Conservation (phyloP, 2,329 filamentous ascomycete species). For the Cladosporium phlei region DNA sequence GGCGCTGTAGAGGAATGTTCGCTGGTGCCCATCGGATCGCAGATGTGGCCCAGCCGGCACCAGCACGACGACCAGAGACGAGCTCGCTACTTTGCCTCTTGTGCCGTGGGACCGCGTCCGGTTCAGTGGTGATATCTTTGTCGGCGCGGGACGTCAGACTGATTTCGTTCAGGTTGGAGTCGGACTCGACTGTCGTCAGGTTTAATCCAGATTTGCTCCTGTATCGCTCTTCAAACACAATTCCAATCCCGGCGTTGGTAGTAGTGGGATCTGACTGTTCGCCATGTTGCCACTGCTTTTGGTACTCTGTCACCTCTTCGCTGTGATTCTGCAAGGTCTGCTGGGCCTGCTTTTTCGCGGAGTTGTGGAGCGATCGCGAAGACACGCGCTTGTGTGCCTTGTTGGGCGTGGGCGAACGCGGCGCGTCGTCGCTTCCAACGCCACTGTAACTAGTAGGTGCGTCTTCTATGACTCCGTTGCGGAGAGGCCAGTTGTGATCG, state of each 20-base stretch:
- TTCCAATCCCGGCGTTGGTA: neutral
- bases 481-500: constrained; percentile 9
- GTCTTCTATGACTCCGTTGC: constrained; percentile 19
- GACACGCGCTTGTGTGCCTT: constrained; percentile 27
- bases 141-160: constrained; percentile 32
- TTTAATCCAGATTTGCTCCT: constrained; percentile 41
- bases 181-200: constrained; percentile 42
- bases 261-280: neutral
- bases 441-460: constrained; percentile 22
- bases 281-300: constrained; percentile 5
- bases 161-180: constrained; percentile 17
- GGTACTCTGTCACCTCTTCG: constrained; percentile 3
- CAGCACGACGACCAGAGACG: constrained; percentile 49
- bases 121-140: constrained; percentile 23
- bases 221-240: constrained; percentile 9
- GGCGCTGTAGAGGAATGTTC: constrained; percentile 54
- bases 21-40: constrained; percentile 83
- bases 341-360: constrained; percentile 17
- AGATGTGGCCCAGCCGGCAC: constrained; percentile 48
- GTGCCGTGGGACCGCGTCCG: constrained; percentile 9
- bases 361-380: constrained; percentile 22
- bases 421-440: constrained; percentile 27
- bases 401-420: constrained; percentile 22
- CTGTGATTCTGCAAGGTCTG: constrained; percentile 7
- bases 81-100: constrained; percentile 36